phyloP scores from a whole-genome alignment of 441 rosid species.

The Erodium texanum region DNA sequence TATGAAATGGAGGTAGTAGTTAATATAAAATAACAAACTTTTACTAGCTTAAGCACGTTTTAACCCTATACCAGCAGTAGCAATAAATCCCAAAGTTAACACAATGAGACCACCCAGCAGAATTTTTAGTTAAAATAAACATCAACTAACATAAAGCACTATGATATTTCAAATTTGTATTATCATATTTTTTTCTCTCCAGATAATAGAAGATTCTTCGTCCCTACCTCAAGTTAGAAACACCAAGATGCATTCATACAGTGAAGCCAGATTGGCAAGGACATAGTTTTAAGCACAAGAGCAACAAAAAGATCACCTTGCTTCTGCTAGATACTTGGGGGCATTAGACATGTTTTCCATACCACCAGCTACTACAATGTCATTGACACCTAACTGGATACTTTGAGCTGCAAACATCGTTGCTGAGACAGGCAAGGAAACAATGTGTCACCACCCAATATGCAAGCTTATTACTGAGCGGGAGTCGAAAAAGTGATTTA shows the following conservation, averaged over 20 bases:
- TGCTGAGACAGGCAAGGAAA: constrained; percentile 32
- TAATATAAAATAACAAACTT: no score
- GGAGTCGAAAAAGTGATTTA: constrained; percentile 1
- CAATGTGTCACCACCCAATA: constrained; percentile 5
- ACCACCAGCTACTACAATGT: constrained; percentile 84
- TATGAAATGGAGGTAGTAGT: no score
- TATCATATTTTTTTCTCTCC: neutral
- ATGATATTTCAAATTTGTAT: neutral
- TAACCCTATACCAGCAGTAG: neutral
- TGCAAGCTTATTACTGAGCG: neutral
- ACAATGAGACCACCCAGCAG: neutral
- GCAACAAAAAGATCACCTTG: neutral
- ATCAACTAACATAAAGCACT: neutral
- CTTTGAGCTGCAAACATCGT: constrained; percentile 78
- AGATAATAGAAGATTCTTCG: neutral
- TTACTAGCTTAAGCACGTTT: no score
- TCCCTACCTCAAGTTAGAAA: neutral
- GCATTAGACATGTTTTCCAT: constrained; percentile 98
- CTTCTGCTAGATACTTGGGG: constrained; percentile 70
- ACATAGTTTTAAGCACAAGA: neutral
- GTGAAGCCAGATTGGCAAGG: neutral
- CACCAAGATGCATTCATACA: neutral
- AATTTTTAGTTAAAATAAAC: neutral
- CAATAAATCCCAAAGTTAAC: neutral
- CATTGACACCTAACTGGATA: constrained; percentile 60